Evolutionary conservation across 345 rosid genomes (phyloP).

Genomic region (Clausena lansium): DNA sequence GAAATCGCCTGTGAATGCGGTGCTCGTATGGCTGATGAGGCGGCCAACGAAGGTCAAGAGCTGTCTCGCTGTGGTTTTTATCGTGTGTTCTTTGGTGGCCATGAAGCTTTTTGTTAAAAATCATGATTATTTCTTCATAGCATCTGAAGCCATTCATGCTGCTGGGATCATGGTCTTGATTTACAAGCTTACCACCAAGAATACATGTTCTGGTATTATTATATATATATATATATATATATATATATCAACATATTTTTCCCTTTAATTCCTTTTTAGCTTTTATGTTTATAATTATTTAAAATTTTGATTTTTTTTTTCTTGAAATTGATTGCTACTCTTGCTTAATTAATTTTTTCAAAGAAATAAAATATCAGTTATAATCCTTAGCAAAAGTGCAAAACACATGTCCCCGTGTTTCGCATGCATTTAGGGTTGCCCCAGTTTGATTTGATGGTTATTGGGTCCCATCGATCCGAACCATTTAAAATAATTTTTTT

Average conservation of each 20-base stretch:
- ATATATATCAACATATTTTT: too few species aligned
- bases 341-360: too few species aligned
- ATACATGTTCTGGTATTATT: slow-evolving; percentile 57
- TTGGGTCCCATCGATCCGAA: too few species aligned
- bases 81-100: slow-evolving; percentile 32
- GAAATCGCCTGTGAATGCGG: slow-evolving; percentile 33
- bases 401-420: too few species aligned
- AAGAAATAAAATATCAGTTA: too few species aligned
- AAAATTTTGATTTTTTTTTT: not conserved
- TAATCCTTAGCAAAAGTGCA: too few species aligned
- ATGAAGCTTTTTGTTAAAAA: slow-evolving; percentile 35
- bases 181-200: slow-evolving; percentile 63
- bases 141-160: slow-evolving; percentile 61
- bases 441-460: too few species aligned
- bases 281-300: too few species aligned
- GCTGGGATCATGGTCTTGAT: slow-evolving; percentile 60
- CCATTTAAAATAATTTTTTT: too few species aligned
- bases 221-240: too few species aligned
- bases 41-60: slow-evolving; percentile 54
- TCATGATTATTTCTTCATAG: slow-evolving; percentile 50
- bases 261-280: too few species aligned
- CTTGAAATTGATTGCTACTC: not conserved
- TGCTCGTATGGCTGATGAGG: slow-evolving; percentile 44
- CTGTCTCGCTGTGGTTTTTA: slow-evolving; percentile 26
- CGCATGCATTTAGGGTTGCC: too few species aligned